Conservation (phyloP, 495 filamentous ascomycete genomes). For the Tuber borchii region DNA sequence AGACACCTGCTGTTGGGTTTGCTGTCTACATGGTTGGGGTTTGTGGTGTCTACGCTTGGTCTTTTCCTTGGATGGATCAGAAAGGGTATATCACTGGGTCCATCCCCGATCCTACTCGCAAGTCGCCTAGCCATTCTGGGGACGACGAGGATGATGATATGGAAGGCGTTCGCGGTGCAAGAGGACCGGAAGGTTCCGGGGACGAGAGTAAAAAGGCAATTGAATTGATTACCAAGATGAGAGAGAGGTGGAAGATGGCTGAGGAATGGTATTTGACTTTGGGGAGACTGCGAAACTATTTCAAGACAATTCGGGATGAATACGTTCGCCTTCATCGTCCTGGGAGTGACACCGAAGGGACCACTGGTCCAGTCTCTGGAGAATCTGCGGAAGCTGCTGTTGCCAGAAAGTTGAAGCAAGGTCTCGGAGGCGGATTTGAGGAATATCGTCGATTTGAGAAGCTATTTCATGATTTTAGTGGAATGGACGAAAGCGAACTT, state of each 20-base stretch:
- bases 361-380: slow-evolving; percentile 9
- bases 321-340: slow-evolving; percentile 42
- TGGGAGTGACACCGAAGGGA: slow-evolving; percentile 42
- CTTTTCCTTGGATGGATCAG: slow-evolving; percentile 74
- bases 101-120: slow-evolving; percentile 34
- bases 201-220: slow-evolving; percentile 50
- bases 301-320: slow-evolving; percentile 43
- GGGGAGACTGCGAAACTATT: slow-evolving; percentile 61
- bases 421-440: slow-evolving; percentile 58
- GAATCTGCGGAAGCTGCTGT: slow-evolving; percentile 30
- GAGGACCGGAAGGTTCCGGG: slow-evolving; percentile 36
- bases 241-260: slow-evolving; percentile 61
- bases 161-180: slow-evolving; percentile 35
- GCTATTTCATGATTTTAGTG: slow-evolving; percentile 54
- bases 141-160: slow-evolving; percentile 42
- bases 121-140: slow-evolving; percentile 22
- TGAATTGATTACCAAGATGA: slow-evolving; percentile 57
- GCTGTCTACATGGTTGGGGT: slow-evolving; percentile 71
- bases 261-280: slow-evolving; percentile 65
- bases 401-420: slow-evolving; percentile 37
- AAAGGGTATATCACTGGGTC: slow-evolving; percentile 53
- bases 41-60: slow-evolving; percentile 60
- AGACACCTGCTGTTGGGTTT: slow-evolving; percentile 74
- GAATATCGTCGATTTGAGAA: slow-evolving; percentile 55
- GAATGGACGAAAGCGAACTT: slow-evolving; percentile 43